A percentile compares a stretch with the other conserved stretches of the same genome.
These are phyloP conservation scores for Populus hybrid DNA, from an alignment of 441 rosid species.

Conservation along the genomic window DNA sequence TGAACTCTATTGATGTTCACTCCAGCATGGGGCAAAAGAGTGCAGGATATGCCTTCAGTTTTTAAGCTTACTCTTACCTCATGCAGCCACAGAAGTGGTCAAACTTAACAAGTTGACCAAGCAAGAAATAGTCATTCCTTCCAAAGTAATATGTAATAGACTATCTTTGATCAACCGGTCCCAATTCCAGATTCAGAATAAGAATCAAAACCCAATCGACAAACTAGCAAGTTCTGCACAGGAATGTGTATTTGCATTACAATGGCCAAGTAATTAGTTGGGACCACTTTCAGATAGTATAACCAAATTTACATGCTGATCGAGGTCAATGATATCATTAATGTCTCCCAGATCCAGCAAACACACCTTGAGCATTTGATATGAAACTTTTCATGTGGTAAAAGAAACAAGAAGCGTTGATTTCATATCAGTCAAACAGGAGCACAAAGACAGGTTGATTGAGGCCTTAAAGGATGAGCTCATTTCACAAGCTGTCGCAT, in stretches of 20 bases:
- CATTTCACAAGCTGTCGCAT: not conserved
- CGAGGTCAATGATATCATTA: not conserved
- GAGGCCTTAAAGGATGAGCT: not conserved
- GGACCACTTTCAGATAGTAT: not conserved
- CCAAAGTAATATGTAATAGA: too few relatives aligned
- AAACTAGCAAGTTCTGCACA: not conserved
- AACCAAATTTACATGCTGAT: too few relatives aligned
- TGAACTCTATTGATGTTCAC: not conserved
- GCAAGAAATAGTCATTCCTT: too few relatives aligned
- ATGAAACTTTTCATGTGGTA: not conserved
- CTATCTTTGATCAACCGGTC: not conserved
- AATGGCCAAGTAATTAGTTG: not conserved
- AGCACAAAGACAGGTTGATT: not conserved
- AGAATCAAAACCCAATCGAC: not conserved
- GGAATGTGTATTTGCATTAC: not conserved
- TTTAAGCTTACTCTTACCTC: not conserved
- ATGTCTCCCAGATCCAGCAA: too few relatives aligned
- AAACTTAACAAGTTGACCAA: too few relatives aligned
- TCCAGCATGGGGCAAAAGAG: not conserved
- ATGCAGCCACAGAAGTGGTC: not conserved
- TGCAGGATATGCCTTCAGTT: not conserved
- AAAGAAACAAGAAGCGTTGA: not conserved
- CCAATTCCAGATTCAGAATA: not conserved
- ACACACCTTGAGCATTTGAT: too few relatives aligned
- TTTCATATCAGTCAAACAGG: too few relatives aligned